Conservation (phyloP, 306 rosid genomes). For the Medicago lupulina region DNA sequence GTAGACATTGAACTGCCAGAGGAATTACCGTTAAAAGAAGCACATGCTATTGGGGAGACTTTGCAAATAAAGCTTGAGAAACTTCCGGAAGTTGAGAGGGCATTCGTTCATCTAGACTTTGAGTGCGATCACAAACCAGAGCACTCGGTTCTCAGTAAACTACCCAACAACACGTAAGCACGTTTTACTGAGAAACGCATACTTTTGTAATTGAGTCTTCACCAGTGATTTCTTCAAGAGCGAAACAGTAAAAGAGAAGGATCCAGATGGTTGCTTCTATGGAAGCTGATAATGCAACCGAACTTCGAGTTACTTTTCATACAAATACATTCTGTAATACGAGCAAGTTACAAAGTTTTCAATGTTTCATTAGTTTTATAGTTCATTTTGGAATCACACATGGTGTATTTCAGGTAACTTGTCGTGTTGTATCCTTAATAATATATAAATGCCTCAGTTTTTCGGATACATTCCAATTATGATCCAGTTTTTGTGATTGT, state of each 20-base stretch:
- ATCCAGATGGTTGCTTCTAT: slow-evolving; percentile 12
- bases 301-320: not conserved
- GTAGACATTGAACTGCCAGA: slow-evolving; percentile 95
- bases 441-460: not conserved
- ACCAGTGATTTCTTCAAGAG: slow-evolving; percentile 8
- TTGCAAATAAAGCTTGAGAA: slow-evolving; percentile 78
- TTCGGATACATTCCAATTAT: not conserved
- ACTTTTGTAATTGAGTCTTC: slow-evolving; percentile 10
- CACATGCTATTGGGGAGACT: slow-evolving; percentile 79
- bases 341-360: not conserved
- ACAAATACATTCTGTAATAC: slow-evolving; percentile 9
- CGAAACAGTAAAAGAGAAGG: not conserved
- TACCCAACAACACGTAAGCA: slow-evolving; percentile 60
- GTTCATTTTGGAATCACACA: not conserved
- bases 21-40: slow-evolving; percentile 78
- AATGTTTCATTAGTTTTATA: not conserved
- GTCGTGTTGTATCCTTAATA: not conserved
- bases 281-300: slow-evolving; percentile 7
- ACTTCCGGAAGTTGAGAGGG: slow-evolving; percentile 82
- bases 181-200: not conserved
- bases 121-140: slow-evolving; percentile 98
- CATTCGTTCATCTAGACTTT: slow-evolving; percentile 94
- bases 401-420: slow-evolving; percentile 1
- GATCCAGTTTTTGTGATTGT: not conserved
- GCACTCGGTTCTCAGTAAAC: slow-evolving; percentile 71